Percentiles rank a stretch among this genome's conserved stretches.
Evolutionary conservation across 2,329 filamentous ascomycete species (phyloP).

Genomic region (Gremmenia infestans): DNA sequence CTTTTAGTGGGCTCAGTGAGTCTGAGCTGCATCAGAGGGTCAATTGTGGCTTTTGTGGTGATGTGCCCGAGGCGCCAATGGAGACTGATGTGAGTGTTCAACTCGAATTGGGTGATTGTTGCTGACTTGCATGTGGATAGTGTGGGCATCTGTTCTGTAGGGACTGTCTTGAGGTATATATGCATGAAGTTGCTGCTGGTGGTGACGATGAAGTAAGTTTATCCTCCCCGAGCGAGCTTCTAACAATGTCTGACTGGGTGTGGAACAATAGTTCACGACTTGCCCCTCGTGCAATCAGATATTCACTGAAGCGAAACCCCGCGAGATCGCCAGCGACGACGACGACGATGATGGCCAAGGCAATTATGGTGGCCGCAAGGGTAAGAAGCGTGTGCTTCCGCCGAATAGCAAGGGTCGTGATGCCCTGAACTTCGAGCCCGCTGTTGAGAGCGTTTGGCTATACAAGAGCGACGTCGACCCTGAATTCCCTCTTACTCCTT

Average conservation of each 20-base stretch:
- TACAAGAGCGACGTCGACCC: constrained; percentile 20
- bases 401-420: constrained; percentile 21
- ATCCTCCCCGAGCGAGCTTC: background rate
- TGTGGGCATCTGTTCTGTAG: constrained; percentile 54
- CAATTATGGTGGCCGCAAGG: background rate
- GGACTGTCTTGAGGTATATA: constrained; percentile 37
- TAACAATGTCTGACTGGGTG: background rate
- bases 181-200: constrained; percentile 28
- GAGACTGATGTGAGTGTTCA: constrained; percentile 35
- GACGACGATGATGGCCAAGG: background rate
- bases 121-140: constrained; percentile 13
- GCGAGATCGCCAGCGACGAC: constrained; percentile 12
- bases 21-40: constrained; percentile 31
- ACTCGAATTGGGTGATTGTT: background rate
- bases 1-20: constrained; percentile 28
- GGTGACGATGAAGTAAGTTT: constrained; percentile 18
- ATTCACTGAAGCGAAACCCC: constrained; percentile 5
- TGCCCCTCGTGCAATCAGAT: constrained; percentile 22
- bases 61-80: constrained; percentile 35
- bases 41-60: constrained; percentile 40
- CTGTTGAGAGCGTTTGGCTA: constrained; percentile 22
- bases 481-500: constrained; percentile 29
- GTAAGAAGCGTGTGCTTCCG: constrained; percentile 1
- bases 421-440: constrained; percentile 24
- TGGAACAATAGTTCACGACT: constrained; percentile 4